These are phyloP conservation scores for Ballota nigra DNA, from an alignment of 257 asterid species.

Conservation along the genomic window DNA sequence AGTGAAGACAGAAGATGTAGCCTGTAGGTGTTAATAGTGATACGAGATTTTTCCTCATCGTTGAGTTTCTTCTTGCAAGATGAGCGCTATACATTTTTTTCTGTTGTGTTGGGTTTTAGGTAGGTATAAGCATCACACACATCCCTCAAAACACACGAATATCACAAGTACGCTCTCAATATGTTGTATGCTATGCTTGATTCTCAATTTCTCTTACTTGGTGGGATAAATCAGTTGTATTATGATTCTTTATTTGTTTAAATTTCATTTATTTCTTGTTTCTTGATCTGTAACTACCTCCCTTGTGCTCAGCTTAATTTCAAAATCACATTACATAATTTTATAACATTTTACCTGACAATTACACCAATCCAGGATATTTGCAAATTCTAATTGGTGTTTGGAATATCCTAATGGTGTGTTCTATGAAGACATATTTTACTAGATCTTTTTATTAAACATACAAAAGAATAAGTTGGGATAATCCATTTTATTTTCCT, in stretches of 20 bases:
- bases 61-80: slow-evolving; percentile 22
- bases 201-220: not conserved
- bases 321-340: not conserved
- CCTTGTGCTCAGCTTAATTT: not conserved
- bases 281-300: not conserved
- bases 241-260: not conserved
- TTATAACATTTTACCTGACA: not conserved
- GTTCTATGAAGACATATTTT: too few relatives aligned
- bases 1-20: slow-evolving; percentile 14
- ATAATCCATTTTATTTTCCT: too few relatives aligned
- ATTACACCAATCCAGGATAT: not conserved
- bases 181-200: slow-evolving; percentile 6
- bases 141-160: not conserved
- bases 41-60: slow-evolving; percentile 9
- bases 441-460: too few relatives aligned
- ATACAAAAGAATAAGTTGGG: too few relatives aligned
- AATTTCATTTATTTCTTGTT: not conserved
- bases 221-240: not conserved
- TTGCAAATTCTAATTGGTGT: not conserved
- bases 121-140: not conserved
- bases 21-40: slow-evolving; percentile 22
- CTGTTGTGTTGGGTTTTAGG: slow-evolving; percentile 22
- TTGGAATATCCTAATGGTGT: too few relatives aligned
- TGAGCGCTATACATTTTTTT: too few relatives aligned
- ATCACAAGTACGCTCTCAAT: not conserved